These are phyloP conservation scores for Xenosphaeropsis pyriputrescens DNA, from an alignment of 2,329 filamentous ascomycete genomes.

Conservation along the genomic window DNA sequence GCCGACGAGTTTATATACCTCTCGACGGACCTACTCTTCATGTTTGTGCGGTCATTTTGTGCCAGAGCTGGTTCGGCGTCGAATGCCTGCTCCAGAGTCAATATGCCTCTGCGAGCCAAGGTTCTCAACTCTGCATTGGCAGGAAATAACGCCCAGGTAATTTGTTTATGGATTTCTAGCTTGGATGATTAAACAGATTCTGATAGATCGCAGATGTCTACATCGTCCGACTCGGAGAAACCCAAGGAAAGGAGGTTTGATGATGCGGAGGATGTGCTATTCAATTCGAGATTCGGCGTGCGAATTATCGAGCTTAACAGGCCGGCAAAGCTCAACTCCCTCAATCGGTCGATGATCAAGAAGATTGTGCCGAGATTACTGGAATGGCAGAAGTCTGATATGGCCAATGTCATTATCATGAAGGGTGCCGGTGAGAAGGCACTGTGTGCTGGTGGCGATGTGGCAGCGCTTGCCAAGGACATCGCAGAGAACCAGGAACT, in stretches of 20 bases:
- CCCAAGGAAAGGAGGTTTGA: conserved; percentile 32
- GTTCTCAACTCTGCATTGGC: conserved; percentile 44
- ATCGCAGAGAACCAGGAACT: conserved; percentile 48
- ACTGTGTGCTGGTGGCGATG: conserved; percentile 89
- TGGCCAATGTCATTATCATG: conserved; percentile 85
- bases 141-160: conserved; percentile 32
- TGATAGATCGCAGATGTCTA: conserved; percentile 24
- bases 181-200: conserved; percentile 4
- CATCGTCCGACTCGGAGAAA: conserved; percentile 3
- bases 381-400: conserved; percentile 89
- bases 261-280: conserved; percentile 81
- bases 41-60: conserved; percentile 41
- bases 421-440: conserved; percentile 78
- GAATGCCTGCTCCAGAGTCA: conserved; percentile 25
- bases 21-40: conserved; percentile 21
- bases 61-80: conserved; percentile 37
- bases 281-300: conserved; percentile 77
- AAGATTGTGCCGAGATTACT: conserved; percentile 83
- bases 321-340: conserved; percentile 78
- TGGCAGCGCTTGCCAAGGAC: conserved; percentile 59
- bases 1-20: background rate
- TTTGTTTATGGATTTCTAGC: background rate
- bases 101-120: conserved; percentile 74
- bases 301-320: conserved; percentile 91
- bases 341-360: conserved; percentile 86